phyloP scores from a whole-genome alignment of 495 filamentous ascomycete genomes.

The Aspergillus incahuasiensis region DNA sequence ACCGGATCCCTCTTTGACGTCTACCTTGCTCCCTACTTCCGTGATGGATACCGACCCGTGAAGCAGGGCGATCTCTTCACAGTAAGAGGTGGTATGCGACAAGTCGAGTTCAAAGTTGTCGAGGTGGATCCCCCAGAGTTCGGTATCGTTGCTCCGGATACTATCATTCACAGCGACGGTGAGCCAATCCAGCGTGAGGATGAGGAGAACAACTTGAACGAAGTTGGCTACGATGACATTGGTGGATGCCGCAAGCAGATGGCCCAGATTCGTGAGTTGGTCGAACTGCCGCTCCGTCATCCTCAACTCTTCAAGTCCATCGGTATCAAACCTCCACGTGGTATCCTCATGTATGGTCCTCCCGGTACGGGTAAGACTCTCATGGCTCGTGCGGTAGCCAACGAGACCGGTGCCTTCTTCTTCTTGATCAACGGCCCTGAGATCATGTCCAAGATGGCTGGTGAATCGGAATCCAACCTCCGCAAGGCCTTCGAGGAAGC shows the following conservation, averaged over 20 bases:
- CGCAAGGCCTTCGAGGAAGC: slow-evolving; percentile 98
- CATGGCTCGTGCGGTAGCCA: slow-evolving; percentile 97
- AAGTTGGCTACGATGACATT: slow-evolving; percentile 98
- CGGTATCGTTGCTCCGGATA: slow-evolving; percentile 97
- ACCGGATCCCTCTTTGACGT: slow-evolving; percentile 98
- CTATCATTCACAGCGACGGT: slow-evolving; percentile 97
- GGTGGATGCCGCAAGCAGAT: slow-evolving; percentile 99
- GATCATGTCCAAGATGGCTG: slow-evolving; percentile 99
- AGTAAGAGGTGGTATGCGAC: slow-evolving; percentile 93
- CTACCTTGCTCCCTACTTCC: slow-evolving; percentile 98
- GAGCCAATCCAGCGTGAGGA: slow-evolving; percentile 98
- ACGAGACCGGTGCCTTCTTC: slow-evolving; percentile 98
- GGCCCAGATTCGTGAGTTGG: slow-evolving; percentile 98
- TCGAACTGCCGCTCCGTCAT: slow-evolving; percentile 92
- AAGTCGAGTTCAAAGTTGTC: slow-evolving; percentile 98
- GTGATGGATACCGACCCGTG: slow-evolving; percentile 95
- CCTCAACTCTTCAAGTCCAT: slow-evolving; percentile 99
- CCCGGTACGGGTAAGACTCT: slow-evolving; percentile 99
- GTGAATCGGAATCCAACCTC: slow-evolving; percentile 96
- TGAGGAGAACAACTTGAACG: slow-evolving; percentile 97
- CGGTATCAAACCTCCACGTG: slow-evolving; percentile 98
- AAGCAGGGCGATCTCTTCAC: slow-evolving; percentile 97
- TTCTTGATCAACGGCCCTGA: slow-evolving; percentile 99
- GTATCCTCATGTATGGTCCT: slow-evolving; percentile 95
- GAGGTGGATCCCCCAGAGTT: slow-evolving; percentile 98